Conservation (phyloP, 345 rosid species). For the Populus davidiana region DNA sequence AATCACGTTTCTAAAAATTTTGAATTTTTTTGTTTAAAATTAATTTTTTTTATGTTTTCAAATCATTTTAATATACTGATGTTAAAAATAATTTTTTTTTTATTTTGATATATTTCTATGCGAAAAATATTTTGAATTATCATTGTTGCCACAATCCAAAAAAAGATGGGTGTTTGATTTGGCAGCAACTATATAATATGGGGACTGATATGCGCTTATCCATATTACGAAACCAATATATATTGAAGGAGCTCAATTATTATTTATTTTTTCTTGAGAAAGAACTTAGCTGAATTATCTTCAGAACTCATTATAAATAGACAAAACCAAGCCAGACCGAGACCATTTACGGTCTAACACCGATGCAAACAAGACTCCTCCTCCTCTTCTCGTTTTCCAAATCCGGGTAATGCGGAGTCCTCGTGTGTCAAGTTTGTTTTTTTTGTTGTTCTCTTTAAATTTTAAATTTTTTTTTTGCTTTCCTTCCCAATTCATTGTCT, state of each 20-base stretch:
- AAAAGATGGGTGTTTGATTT: not conserved
- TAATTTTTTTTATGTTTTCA: no score
- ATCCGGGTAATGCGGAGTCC: conserved; percentile 25
- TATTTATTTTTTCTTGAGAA: not conserved
- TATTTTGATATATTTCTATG: no score
- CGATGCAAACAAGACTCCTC: conserved; percentile 22
- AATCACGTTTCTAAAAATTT: no score
- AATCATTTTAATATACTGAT: no score
- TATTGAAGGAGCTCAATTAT: not conserved
- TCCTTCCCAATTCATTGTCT: not conserved
- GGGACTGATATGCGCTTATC: not conserved
- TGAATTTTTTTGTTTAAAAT: no score
- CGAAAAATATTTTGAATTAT: no score
- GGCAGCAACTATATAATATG: not conserved
- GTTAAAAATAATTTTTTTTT: no score
- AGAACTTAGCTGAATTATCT: not conserved
- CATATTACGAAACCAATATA: not conserved
- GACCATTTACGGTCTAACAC: not conserved
- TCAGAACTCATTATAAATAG: not conserved
- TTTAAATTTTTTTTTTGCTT: not conserved
- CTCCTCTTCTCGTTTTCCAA: conserved; percentile 20
- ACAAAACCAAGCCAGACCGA: not conserved
- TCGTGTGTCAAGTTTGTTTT: conserved; percentile 11
- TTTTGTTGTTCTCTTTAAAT: not conserved
- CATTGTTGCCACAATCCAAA: no score